Evolutionary conservation across 768 basidiomycete species (phyloP).

Genomic region (Termitomyces sp.): DNA sequence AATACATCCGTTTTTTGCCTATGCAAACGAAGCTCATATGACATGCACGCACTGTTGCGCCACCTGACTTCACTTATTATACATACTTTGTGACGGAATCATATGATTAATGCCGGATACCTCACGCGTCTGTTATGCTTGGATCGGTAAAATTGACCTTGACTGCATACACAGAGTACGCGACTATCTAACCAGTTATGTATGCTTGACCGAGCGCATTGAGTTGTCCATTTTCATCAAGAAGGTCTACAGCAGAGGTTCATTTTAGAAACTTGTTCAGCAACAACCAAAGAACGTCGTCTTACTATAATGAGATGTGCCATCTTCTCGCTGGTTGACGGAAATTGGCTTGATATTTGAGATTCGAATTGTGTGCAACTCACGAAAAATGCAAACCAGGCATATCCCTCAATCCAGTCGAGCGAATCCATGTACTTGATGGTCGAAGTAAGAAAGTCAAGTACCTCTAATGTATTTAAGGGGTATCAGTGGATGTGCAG

Average conservation of each 20-base stretch:
- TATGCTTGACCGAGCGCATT: slow-evolving; percentile 16
- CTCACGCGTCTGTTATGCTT: not conserved
- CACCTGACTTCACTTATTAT: not conserved
- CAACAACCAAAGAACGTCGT: not conserved
- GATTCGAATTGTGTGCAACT: not conserved
- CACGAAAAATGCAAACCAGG: slow-evolving; percentile 39
- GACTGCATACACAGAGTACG: not conserved
- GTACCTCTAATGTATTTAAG: not conserved
- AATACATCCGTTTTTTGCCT: not conserved
- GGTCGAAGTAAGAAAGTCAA: slow-evolving; percentile 33
- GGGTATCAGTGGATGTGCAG: not conserved
- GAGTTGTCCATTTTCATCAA: slow-evolving; percentile 16
- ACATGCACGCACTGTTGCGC: not conserved
- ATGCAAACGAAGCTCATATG: not conserved
- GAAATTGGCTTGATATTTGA: not conserved
- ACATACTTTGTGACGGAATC: not conserved
- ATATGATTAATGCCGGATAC: not conserved
- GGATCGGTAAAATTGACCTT: too few species aligned
- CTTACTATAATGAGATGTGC: slow-evolving; percentile 17
- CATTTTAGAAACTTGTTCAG: not conserved
- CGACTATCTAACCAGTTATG: slow-evolving; percentile 2
- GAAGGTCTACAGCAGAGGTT: slow-evolving; percentile 9
- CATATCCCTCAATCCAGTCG: slow-evolving; percentile 38
- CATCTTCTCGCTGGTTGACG: slow-evolving; percentile 14
- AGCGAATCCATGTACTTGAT: slow-evolving; percentile 35